Evolutionary conservation across 106 monocot genomes (phyloP), one percentile per base, ranked within the genome.

Genomic region (Posidonia australis): DNA sequence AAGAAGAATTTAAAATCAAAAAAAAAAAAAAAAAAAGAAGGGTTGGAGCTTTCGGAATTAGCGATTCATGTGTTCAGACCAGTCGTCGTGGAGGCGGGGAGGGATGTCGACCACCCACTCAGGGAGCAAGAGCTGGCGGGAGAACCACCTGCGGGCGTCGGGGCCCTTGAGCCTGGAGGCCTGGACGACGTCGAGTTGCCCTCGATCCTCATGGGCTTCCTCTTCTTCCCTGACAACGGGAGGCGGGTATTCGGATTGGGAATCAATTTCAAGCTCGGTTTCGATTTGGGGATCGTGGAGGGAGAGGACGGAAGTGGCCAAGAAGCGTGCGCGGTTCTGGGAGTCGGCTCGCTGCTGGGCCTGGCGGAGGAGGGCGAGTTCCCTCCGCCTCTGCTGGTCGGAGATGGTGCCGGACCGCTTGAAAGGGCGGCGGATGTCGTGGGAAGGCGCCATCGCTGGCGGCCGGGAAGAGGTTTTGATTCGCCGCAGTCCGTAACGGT

Each of bases 101-200:
- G 96, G 96, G 9, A 84, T 77, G 66, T 90, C 96, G 45, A 90
- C 72, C 96, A 96, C 87, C 96, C 96, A 96, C 72, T 96, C 96
- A 7, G 86, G 83, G 13, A 90, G 77, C 90, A 96, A 87, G 22
- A 96, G 82, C 82, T 96, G 96, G 59, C 80, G 76, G 0, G 94
- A 74, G 54, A 90, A 96, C 94, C 94, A 96, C 58, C 68, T 69
- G 42, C 90, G 72, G 7, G 78, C 90, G 46, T 90, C 90, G 21
- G 76, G 10, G 6, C 96, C 90, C 60, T 65, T 82, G 46, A 87
- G 68, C 72, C 66, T 86, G 59, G 82, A 69, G 1, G 90, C 96
- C 48, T 80, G 70, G 9, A 73, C 65, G 19, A 69, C 77, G 74
- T 85, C 66, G 58, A 84, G 55, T 13, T 82, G 78, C 70, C 67